These are phyloP conservation scores for Populus alba DNA, from an alignment of 345 rosid genomes.

Conservation along the genomic window DNA sequence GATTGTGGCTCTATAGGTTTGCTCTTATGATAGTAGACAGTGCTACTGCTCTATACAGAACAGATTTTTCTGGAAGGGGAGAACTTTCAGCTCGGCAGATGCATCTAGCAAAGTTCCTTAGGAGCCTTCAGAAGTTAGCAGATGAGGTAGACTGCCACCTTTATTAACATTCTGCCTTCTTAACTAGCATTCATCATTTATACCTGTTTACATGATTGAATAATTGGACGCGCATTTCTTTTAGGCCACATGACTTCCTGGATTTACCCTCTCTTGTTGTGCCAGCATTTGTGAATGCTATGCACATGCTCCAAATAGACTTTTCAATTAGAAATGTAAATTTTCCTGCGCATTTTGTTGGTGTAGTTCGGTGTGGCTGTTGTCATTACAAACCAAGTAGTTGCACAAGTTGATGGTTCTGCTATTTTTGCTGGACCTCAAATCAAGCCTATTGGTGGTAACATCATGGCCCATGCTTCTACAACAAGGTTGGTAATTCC, in stretches of 20 bases:
- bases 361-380: slow-evolving; percentile 91
- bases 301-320: background rate
- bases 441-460: slow-evolving; percentile 92
- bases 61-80: slow-evolving; percentile 93
- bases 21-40: slow-evolving; percentile 96
- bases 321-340: background rate
- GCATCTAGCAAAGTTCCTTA: slow-evolving; percentile 97
- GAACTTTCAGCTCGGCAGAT: slow-evolving; percentile 94
- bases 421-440: slow-evolving; percentile 98
- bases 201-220: background rate
- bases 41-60: slow-evolving; percentile 90
- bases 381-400: slow-evolving; percentile 93
- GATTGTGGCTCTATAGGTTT: slow-evolving; percentile 43
- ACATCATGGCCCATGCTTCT: slow-evolving; percentile 98
- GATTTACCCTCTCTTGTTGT: background rate
- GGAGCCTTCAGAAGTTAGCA: slow-evolving; percentile 92
- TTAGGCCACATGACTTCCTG: background rate
- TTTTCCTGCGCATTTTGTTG: background rate
- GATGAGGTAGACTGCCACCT: slow-evolving; percentile 61
- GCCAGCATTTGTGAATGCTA: background rate
- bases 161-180: background rate
- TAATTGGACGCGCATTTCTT: background rate
- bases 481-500: slow-evolving; percentile 67
- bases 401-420: slow-evolving; percentile 98
- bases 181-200: background rate